Conservation (phyloP, 1,139 yeast genomes). For the Zygosaccharomyces sapae region DNA sequence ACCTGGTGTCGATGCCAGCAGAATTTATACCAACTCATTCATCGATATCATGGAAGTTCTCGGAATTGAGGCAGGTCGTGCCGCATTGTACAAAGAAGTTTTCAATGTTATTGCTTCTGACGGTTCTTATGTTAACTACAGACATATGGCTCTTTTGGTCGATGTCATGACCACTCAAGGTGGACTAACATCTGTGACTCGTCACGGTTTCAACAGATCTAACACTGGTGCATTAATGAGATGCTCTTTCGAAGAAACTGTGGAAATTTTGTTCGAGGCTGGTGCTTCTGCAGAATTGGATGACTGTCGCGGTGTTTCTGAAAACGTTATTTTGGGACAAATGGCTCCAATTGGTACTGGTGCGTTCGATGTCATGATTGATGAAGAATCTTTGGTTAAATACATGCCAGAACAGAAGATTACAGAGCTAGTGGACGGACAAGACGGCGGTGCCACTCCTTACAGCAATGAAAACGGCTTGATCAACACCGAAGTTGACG, state of each 20-base stretch:
- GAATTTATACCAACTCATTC: conserved; percentile 93
- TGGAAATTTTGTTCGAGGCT: conserved; percentile 93
- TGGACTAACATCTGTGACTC: conserved; percentile 96
- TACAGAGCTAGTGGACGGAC: conserved; percentile 44
- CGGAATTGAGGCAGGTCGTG: conserved; percentile 98
- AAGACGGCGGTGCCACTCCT: conserved; percentile 92
- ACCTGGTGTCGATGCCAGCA: conserved; percentile 85
- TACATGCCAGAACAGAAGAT: conserved; percentile 39
- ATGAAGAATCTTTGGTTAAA: conserved; percentile 75
- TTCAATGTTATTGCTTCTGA: conserved; percentile 97
- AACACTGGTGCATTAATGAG: conserved; percentile 99
- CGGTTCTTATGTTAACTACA: conserved; percentile 98
- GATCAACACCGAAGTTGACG: conserved; percentile 65
- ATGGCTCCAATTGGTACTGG: conserved; percentile 99
- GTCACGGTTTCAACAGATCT: conserved; percentile 98
- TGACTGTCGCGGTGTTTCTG: conserved; percentile 98
- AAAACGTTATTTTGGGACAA: conserved; percentile 96
- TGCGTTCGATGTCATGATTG: conserved; percentile 91
- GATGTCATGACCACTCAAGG: conserved; percentile 99
- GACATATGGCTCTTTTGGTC: conserved; percentile 95
- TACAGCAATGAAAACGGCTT: conserved; percentile 79
- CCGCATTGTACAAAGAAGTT: conserved; percentile 89
- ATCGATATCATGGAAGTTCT: conserved; percentile 91
- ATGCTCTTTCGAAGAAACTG: conserved; percentile 98
- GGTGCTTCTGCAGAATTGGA: conserved; percentile 97